Conservation (phyloP, 768 basidiomycete species). For the Tulasnella sp. region DNA sequence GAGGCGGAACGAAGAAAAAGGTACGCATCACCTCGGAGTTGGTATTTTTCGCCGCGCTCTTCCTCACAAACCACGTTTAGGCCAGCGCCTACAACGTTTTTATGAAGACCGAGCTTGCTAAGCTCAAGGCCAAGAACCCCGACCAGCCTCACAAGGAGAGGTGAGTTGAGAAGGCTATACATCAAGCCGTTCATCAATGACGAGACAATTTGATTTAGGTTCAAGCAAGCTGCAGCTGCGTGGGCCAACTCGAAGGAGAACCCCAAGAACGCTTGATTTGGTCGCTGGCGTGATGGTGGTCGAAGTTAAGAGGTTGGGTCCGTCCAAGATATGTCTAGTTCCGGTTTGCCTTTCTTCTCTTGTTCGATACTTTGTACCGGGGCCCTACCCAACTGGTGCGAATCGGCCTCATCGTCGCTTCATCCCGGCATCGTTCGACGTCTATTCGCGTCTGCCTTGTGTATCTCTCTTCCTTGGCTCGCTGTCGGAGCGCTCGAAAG, state of each 20-base stretch:
- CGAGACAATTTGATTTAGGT: conserved; percentile 11
- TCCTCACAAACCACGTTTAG: conserved; percentile 8
- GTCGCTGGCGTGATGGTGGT: background rate
- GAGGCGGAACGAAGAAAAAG: conserved; percentile 32
- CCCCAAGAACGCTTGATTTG: conserved; percentile 30
- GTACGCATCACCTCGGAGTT: background rate
- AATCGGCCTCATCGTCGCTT: background rate
- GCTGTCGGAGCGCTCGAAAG: background rate
- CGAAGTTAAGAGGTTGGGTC: background rate
- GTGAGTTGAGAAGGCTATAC: conserved; percentile 15
- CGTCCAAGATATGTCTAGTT: background rate
- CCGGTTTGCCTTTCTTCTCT: background rate
- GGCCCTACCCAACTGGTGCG: background rate
- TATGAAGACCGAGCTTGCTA: conserved; percentile 38
- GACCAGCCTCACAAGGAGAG: conserved; percentile 38
- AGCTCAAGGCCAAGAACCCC: conserved; percentile 38
- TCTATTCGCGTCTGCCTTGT: background rate
- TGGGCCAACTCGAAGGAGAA: conserved; percentile 34
- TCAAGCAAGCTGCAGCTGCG: conserved; percentile 32
- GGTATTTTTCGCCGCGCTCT: background rate
- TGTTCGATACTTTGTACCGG: background rate
- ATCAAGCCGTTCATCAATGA: background rate
- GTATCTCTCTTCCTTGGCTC: background rate
- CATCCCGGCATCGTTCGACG: background rate
- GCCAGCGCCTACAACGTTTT: conserved; percentile 37